Percentiles rank a stretch among this genome's conserved stretches.
Conservation (phyloP, 1,284 basidiomycete species). For the Cutaneotrichosporon cyanovorans region DNA sequence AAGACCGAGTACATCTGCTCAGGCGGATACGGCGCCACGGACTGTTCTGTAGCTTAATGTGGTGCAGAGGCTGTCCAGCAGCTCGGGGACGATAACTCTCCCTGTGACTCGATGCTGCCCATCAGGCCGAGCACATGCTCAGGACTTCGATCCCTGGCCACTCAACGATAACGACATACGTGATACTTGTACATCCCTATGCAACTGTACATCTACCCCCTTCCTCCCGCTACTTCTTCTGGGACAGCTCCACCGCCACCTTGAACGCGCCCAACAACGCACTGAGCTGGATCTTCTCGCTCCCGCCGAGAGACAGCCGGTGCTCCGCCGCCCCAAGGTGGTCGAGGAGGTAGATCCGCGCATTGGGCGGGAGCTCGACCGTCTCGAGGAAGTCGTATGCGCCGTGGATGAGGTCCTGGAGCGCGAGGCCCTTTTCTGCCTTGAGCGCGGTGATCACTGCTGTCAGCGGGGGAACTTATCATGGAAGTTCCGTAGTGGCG, state of each 20-base stretch:
- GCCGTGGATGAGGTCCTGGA: slow-evolving; percentile 91
- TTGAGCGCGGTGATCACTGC: slow-evolving; percentile 81
- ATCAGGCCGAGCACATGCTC: too few relatives aligned
- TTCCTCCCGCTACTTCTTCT: slow-evolving; percentile 34
- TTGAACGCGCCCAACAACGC: slow-evolving; percentile 91
- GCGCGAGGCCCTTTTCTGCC: slow-evolving; percentile 81
- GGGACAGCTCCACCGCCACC: slow-evolving; percentile 66
- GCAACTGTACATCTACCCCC: too few relatives aligned
- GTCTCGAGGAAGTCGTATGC: slow-evolving; percentile 85
- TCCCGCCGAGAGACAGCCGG: slow-evolving; percentile 84
- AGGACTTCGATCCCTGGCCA: too few relatives aligned
- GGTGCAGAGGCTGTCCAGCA: too few relatives aligned
- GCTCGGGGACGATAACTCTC: too few relatives aligned
- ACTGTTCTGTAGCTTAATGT: too few relatives aligned
- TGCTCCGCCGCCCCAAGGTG: slow-evolving; percentile 87
- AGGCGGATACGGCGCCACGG: too few relatives aligned
- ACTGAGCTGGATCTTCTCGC: slow-evolving; percentile 88
- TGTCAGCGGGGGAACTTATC: neutral
- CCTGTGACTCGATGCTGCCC: too few relatives aligned
- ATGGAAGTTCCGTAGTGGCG: too few relatives aligned
- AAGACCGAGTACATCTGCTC: too few relatives aligned
- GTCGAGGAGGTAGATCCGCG: slow-evolving; percentile 86
- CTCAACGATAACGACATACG: too few relatives aligned
- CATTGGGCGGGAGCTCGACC: slow-evolving; percentile 74
- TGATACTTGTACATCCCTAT: slow-evolving; percentile 15